Evolutionary conservation across 768 basidiomycete species (phyloP).

Genomic region (Obba rivulosa): DNA sequence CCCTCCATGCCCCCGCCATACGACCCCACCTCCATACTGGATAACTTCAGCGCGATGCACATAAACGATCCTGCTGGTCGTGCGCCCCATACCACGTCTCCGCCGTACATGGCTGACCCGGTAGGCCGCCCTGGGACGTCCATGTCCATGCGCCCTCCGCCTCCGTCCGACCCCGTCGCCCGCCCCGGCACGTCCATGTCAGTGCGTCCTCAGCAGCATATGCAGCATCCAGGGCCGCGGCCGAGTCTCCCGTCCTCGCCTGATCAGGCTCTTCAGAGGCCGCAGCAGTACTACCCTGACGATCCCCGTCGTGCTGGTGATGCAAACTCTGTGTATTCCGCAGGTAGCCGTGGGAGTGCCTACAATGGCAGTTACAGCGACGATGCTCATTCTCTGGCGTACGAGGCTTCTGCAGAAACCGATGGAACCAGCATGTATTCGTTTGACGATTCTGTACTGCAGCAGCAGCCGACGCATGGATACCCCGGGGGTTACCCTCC

Average conservation of each 20-base stretch:
- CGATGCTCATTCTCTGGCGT: constrained; percentile 10
- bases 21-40: constrained; percentile 42
- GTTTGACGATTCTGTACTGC: constrained; percentile 29
- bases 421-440: constrained; percentile 33
- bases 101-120: constrained; percentile 31
- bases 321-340: constrained; percentile 11
- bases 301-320: constrained; percentile 6
- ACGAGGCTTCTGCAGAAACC: constrained; percentile 25
- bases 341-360: constrained; percentile 27
- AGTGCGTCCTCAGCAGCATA: constrained; percentile 12
- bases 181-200: constrained; percentile 19
- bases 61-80: constrained; percentile 39
- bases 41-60: constrained; percentile 49
- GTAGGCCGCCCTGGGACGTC: constrained; percentile 53
- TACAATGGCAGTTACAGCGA: constrained; percentile 25
- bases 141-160: constrained; percentile 40
- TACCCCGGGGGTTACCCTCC: constrained; percentile 5
- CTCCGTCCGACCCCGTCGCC: constrained; percentile 35
- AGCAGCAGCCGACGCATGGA: constrained; percentile 1
- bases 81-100: constrained; percentile 17
- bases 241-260: constrained; percentile 12
- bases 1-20: constrained; percentile 31
- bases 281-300: constrained; percentile 13
- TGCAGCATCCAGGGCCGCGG: constrained; percentile 8
- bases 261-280: constrained; percentile 12